Evolutionary conservation across 148 eudicot species (phyloP), one percentile per base, ranked within the genome.

Genomic region (Rhododendron henanense): DNA sequence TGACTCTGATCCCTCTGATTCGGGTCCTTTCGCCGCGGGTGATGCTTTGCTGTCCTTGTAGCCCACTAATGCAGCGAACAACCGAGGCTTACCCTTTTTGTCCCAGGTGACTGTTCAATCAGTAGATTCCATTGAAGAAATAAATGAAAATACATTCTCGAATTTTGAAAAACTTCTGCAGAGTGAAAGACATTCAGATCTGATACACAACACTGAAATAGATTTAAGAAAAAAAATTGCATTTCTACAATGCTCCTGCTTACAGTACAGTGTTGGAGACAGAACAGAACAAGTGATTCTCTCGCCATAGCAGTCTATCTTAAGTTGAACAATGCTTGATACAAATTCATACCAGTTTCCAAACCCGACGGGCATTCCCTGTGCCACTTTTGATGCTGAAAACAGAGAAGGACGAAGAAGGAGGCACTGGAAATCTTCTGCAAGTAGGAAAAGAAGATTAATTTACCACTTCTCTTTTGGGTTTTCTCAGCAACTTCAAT

Each of bases 401-500:
- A 71, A 13, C 39, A 5, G 39, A 14, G 19, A 14, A 71, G 39
- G 21, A 71, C 48, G 48, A 71, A 71, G 50, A 33, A 71, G 25
- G 37, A 28, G 28, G 71, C 71, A 63, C 0, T 8, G 28, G 39
- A 37, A 75, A 37, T 4, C 28, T 19, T 8, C 11, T 16, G 81
- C 59, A 23, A 47, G 10, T 1, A 25, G 18, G 35, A 79, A 48
- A 79, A 48, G 8, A 45, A 45, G 55, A 37, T 41, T 3, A 76
- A 41, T 77, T 41, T 21, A 3, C 18, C 18, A 79, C 1, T 77
- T 77, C 2, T 19, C 11, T 19, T 28, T 23, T 6, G 18, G 19
- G 51, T 41, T 78, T 78, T 78, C 45, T 33, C 53, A 78, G 78
- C 81, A 18, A 78, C 31, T 78, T 78, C 81, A 78, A 45, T 44